phyloP scores from a whole-genome alignment of 1,284 basidiomycete species.

The Veloporphyrellus conicus region DNA sequence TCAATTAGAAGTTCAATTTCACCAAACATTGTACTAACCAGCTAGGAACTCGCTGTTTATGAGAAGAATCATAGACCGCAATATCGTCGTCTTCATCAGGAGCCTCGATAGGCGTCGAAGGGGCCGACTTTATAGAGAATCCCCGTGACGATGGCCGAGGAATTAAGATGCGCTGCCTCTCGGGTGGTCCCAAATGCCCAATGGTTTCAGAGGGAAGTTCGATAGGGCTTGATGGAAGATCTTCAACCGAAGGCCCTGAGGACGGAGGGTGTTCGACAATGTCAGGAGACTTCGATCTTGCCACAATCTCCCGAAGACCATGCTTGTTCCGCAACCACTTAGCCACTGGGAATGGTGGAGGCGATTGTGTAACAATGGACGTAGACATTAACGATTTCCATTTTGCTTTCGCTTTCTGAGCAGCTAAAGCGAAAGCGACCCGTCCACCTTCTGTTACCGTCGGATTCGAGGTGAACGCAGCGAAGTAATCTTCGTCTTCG shows the following conservation, averaged over 20 bases:
- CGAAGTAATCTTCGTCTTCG: conserved; percentile 44
- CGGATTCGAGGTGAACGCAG: conserved; percentile 24
- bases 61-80: conserved; percentile 73
- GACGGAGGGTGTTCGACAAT: conserved; percentile 27
- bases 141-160: conserved; percentile 40
- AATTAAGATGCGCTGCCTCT: conserved; percentile 30
- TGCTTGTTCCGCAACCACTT: conserved; percentile 32
- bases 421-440: conserved; percentile 42
- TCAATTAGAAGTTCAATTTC: conserved; percentile 1
- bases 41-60: conserved; percentile 76
- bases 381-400: conserved; percentile 49
- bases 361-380: conserved; percentile 28
- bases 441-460: conserved; percentile 35
- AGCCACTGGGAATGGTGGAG: conserved; percentile 31
- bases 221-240: conserved; percentile 23
- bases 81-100: conserved; percentile 43
- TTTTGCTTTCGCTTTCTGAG: conserved; percentile 56
- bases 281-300: conserved; percentile 22
- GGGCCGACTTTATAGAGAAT: conserved; percentile 35
- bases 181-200: conserved; percentile 22
- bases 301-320: conserved; percentile 7
- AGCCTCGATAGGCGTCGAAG: conserved; percentile 35
- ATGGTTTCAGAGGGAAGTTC: conserved; percentile 12
- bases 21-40: conserved; percentile 45
- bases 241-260: conserved; percentile 23